Evolutionary conservation across 139 green algal genomes (phyloP).

Genomic region (Coelastrella sp.): DNA sequence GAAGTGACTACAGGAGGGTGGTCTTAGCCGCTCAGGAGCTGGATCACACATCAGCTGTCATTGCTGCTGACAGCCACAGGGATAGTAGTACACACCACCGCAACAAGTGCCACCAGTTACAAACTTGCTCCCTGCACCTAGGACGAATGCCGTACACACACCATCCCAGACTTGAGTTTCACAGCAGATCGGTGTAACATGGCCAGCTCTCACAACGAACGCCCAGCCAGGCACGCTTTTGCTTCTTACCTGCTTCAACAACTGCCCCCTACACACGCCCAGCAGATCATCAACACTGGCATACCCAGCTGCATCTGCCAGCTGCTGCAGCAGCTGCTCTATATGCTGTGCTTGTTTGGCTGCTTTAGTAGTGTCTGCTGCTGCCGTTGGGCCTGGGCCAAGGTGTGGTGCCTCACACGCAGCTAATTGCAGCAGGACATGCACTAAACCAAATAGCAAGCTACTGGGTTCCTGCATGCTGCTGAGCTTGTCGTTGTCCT

Average conservation of each 20-base stretch:
- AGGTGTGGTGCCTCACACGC: not conserved
- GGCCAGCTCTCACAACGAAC: no score
- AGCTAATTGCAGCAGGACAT: conserved; percentile 12
- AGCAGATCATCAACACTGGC: not conserved
- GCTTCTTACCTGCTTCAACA: conserved; percentile 6
- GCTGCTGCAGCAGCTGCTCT: not conserved
- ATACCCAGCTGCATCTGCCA: conserved; percentile 19
- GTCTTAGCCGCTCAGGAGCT: no score
- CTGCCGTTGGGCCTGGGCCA: not conserved
- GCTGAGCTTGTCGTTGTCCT: not conserved
- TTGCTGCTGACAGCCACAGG: no score
- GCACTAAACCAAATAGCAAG: not conserved
- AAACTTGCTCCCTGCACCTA: no score
- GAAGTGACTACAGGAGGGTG: no score
- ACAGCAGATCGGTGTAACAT: no score
- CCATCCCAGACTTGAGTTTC: no score
- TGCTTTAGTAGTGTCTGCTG: not conserved
- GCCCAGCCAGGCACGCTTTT: no score
- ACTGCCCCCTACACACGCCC: not conserved
- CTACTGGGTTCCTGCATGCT: not conserved
- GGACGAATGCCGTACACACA: no score
- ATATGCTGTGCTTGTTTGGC: not conserved
- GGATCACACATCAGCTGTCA: no score
- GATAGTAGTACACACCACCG: no score
- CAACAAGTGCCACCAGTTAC: no score